Evolutionary conservation across 2,329 filamentous ascomycete genomes (phyloP).

Genomic region (Fusarium pseudocircinatum): DNA sequence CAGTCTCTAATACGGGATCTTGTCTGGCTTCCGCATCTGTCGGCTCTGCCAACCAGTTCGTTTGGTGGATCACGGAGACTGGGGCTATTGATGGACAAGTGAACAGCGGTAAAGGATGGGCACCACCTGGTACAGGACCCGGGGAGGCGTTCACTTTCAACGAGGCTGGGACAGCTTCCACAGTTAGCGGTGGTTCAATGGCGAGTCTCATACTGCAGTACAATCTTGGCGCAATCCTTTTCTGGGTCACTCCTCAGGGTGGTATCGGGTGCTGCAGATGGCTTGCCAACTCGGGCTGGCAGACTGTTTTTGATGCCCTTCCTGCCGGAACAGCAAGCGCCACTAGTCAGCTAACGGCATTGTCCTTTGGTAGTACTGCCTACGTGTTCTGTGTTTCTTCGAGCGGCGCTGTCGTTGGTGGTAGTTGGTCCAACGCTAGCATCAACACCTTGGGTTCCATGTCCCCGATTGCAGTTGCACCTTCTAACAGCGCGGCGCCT

Average conservation of each 20-base stretch:
- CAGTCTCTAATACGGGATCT: not conserved
- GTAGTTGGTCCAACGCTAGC: not conserved
- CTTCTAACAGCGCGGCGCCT: no score
- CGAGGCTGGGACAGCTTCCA: not conserved
- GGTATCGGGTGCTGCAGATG: not conserved
- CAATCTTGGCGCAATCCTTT: not conserved
- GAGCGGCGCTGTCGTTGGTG: not conserved
- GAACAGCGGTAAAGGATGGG: not conserved
- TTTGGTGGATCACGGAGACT: not conserved
- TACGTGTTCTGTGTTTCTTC: not conserved
- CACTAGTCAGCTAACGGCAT: not conserved
- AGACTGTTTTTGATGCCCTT: not conserved
- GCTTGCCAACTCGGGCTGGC: not conserved
- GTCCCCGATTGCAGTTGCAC: no score
- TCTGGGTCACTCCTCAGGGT: not conserved
- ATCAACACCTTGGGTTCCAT: no score
- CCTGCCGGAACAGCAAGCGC: not conserved
- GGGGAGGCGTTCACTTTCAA: not conserved
- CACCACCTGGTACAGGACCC: not conserved
- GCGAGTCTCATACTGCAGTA: not conserved
- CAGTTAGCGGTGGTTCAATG: not conserved
- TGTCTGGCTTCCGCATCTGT: not conserved
- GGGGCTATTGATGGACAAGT: not conserved
- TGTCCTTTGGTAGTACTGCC: fast-evolving
- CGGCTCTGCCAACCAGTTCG: not conserved